These are phyloP conservation scores for Phytopythium cucurbitacearum DNA, from an alignment of 352 stramenopile genomes.

Conservation along the genomic window DNA sequence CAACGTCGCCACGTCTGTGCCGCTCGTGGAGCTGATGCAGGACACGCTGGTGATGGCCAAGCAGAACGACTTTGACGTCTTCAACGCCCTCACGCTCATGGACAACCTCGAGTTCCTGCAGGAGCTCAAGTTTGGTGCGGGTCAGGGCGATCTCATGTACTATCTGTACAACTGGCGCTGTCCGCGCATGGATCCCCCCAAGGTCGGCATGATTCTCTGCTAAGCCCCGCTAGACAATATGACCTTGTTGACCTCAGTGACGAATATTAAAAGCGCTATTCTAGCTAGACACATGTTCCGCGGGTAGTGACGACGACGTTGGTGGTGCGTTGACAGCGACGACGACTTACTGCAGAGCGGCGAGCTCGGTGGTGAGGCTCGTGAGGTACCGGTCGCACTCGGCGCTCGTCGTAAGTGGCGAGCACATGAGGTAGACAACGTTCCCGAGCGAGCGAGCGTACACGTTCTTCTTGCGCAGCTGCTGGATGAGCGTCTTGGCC, in stretches of 20 bases:
- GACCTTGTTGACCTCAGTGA: too few relatives aligned
- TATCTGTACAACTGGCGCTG: constrained; percentile 82
- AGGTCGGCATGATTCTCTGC: constrained; percentile 55
- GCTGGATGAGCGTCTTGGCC: constrained; percentile 53
- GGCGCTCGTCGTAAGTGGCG: constrained; percentile 56
- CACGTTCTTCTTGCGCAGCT: constrained; percentile 56
- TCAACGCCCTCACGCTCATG: constrained; percentile 70
- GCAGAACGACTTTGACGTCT: constrained; percentile 56
- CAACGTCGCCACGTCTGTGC: constrained; percentile 84
- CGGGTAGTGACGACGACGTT: not conserved
- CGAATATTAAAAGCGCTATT: not conserved
- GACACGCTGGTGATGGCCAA: constrained; percentile 64
- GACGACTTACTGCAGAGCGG: constrained; percentile 23
- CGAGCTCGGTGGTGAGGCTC: constrained; percentile 40
- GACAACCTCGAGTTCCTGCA: constrained; percentile 63
- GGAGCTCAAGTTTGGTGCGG: constrained; percentile 56
- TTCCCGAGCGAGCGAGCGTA: constrained; percentile 81
- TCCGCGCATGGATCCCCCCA: constrained; percentile 41
- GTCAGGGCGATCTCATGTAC: constrained; percentile 63
- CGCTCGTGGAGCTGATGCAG: constrained; percentile 44
- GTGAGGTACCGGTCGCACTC: constrained; percentile 61
- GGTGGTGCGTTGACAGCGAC: not conserved
- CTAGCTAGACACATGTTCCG: not conserved
- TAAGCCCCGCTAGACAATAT: constrained; percentile 10
- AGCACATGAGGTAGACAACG: constrained; percentile 86